Base-by-base conservation (phyloP, 805 yeast species). In the Ogataea degrootiae region DNA sequence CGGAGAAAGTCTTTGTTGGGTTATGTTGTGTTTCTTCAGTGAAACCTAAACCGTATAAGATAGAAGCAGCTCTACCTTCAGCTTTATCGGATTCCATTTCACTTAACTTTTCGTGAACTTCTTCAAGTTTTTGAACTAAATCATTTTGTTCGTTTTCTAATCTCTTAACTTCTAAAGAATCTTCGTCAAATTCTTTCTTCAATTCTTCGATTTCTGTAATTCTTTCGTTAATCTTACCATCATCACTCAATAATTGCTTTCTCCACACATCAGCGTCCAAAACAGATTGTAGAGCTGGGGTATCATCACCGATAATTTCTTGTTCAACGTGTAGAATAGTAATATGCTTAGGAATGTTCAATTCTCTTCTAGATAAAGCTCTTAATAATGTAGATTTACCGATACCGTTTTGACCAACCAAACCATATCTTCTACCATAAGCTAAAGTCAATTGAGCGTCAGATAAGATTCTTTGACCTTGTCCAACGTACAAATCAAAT, bases 231-330 rank as follows among this genome's bases (percentile, higher is more conserved):
- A 85, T 82, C 61, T 82, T 82, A 34, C 68, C 61, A 67, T 91
- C 96, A 65, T 94, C 98, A 41, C 71, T 70, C 34, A 94, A 64
- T 46, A 94, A 72, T 57, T 85, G 89, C 68, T 95, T 94, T 67
- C 99, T 79, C 99, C 99, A 94, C 38, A 94, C 99, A 71, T 94
- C 99, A 1, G 99, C 99, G 70, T 94, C 99, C 55, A 94, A 74
- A n/a, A 94, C 99, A 53, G 96, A 85, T 67, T 92, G 97, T 46
- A 94, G 66, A 1, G 97, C 99, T 9, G 82, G 67, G 2, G 88
- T 85, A 44, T 91, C 97, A 61, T 92, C 97, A 61, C 99, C 99
- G 57, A 81, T 77, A 43, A 94, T 80, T 73, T 94, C 99, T 77
- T 94, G 99, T 67, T 94, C 99, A 48, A 94, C 99, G 61, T 94